Conservation (phyloP, 1,139 yeast genomes). For the Yamadazyma friedrichii region DNA sequence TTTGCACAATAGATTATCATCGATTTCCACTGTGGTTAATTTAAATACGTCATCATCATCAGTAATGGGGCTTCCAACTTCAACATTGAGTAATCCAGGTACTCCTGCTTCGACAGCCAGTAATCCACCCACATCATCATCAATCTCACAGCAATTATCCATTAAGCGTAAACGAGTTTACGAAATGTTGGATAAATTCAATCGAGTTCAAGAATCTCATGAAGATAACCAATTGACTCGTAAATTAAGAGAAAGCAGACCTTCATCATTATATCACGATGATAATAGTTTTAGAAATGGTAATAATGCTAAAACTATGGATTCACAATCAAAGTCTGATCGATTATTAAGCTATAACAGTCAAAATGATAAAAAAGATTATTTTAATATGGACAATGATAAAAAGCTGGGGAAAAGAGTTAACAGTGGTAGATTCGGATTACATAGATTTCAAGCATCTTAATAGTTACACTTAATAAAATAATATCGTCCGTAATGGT, state of each 20-base stretch:
- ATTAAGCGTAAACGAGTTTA: constrained; percentile 43
- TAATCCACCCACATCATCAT: constrained; percentile 16
- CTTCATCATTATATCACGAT: constrained; percentile 14
- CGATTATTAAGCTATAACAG: constrained; percentile 15
- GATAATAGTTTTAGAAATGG: constrained; percentile 9
- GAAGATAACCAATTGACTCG: constrained; percentile 24
- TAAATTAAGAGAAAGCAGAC: constrained; percentile 16
- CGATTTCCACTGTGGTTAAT: constrained; percentile 31
- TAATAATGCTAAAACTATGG: constrained; percentile 6
- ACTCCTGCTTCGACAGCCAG: constrained; percentile 25
- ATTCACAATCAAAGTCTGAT: constrained; percentile 15
- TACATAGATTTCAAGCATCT: not conserved
- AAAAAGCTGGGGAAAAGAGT: constrained; percentile 8
- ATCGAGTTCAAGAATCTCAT: constrained; percentile 57
- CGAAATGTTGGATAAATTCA: constrained; percentile 63
- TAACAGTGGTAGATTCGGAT: constrained; percentile 9
- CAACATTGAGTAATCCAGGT: constrained; percentile 13
- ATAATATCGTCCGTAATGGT: too few species aligned
- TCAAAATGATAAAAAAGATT: constrained; percentile 15
- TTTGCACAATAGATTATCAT: constrained; percentile 70
- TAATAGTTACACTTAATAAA: too few species aligned
- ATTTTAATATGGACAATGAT: constrained; percentile 8
- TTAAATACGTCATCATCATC: constrained; percentile 9
- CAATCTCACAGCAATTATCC: constrained; percentile 28
- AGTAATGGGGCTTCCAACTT: not conserved